Conservation (phyloP, 345 rosid genomes). For the Orychophragmus violaceus region DNA sequence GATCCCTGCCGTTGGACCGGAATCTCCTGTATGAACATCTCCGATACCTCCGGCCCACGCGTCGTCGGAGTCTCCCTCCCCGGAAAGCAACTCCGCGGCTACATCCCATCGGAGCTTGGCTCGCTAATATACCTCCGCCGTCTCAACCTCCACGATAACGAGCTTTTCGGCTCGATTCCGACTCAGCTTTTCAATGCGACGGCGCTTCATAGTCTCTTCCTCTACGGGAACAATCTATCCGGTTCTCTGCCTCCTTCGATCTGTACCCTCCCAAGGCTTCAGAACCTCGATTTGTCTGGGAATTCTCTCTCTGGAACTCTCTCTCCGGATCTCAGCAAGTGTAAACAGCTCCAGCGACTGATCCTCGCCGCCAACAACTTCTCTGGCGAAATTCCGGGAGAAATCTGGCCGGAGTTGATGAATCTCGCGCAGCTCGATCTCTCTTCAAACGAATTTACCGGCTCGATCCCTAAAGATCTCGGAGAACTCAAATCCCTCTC, state of each 20-base stretch:
- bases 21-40: conserved; percentile 66
- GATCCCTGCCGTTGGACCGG: conserved; percentile 92
- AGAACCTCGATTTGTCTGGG: conserved; percentile 77
- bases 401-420: conserved; percentile 70
- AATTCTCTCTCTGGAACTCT: conserved; percentile 74
- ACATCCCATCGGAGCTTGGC: conserved; percentile 94
- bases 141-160: conserved; percentile 72
- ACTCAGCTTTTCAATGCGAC: conserved; percentile 79
- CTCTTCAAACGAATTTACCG: conserved; percentile 59
- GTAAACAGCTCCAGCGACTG: conserved; percentile 78
- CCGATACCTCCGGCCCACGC: conserved; percentile 51
- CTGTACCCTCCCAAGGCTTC: conserved; percentile 69
- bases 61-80: conserved; percentile 74
- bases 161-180: conserved; percentile 71
- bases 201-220: conserved; percentile 74
- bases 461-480: conserved; percentile 58
- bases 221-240: conserved; percentile 78
- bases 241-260: conserved; percentile 70
- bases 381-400: conserved; percentile 63
- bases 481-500: conserved; percentile 75
- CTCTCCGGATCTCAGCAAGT: conserved; percentile 46
- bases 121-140: conserved; percentile 69
- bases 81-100: conserved; percentile 68
- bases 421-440: conserved; percentile 78
- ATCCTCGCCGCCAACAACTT: conserved; percentile 61